Percentiles rank a stretch among this genome's conserved stretches.
phyloP scores from a whole-genome alignment of 2,329 filamentous ascomycete species.

The Microdochium trichocladiopsis region DNA sequence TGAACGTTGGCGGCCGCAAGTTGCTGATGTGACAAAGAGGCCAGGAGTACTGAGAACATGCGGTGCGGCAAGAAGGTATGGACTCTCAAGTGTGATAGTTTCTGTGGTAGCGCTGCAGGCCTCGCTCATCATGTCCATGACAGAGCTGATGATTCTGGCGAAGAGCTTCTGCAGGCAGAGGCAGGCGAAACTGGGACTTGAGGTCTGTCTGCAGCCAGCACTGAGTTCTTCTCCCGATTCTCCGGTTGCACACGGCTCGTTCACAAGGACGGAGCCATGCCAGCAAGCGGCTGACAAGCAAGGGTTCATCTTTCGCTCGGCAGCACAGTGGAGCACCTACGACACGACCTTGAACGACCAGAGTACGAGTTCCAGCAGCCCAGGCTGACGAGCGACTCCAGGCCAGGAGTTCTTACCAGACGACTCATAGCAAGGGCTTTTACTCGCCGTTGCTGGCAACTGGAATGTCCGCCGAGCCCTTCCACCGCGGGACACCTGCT shows the following conservation, averaged over 20 bases:
- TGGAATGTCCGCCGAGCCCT: conserved; percentile 46
- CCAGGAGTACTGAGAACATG: conserved; percentile 34
- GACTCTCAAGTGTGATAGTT: conserved; percentile 28
- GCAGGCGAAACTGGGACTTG: conserved; percentile 25
- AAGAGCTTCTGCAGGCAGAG: conserved; percentile 15
- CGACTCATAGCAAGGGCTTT: conserved; percentile 65
- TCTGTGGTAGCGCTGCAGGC: conserved; percentile 38
- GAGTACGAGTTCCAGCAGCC: conserved; percentile 55
- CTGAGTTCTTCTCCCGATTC: conserved; percentile 35
- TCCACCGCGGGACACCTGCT: conserved; percentile 34
- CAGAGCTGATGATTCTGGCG: conserved; percentile 35
- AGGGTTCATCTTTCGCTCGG: conserved; percentile 19
- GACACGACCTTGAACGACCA: conserved; percentile 32
- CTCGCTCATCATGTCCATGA: conserved; percentile 26
- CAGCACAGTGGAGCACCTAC: conserved; percentile 13
- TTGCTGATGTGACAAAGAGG: conserved; percentile 14
- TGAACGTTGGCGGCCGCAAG: conserved; percentile 13
- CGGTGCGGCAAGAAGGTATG: conserved; percentile 22
- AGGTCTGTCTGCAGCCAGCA: conserved; percentile 42
- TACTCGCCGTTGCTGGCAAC: conserved; percentile 46
- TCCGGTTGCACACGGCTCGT: conserved; percentile 15
- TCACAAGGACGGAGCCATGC: conserved; percentile 10
- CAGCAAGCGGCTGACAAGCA: conserved; percentile 14
- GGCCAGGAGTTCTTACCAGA: conserved; percentile 65
- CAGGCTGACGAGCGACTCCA: conserved; percentile 69